Conservation (phyloP, 768 basidiomycete genomes). For the Paxillus rubicundulus region DNA sequence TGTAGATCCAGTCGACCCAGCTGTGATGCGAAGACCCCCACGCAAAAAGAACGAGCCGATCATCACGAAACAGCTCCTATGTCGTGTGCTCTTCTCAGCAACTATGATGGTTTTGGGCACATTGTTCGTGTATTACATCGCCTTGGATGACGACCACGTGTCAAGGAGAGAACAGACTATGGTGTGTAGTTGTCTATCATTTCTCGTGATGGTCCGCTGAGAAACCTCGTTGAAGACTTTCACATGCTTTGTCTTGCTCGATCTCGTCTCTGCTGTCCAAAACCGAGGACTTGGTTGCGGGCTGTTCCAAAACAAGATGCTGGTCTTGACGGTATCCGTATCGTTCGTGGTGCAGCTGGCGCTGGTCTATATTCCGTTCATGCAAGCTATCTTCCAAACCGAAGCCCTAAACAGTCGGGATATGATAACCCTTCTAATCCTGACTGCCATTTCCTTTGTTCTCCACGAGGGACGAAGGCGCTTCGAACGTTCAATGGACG, state of each 20-base stretch:
- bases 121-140: constrained; percentile 81
- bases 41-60: constrained; percentile 89
- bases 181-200: constrained; percentile 48
- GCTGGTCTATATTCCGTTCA: constrained; percentile 85
- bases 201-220: not conserved
- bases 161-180: constrained; percentile 92
- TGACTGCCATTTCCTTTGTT: constrained; percentile 62
- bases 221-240: constrained; percentile 67
- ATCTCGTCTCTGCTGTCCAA: constrained; percentile 92
- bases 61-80: constrained; percentile 69
- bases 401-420: constrained; percentile 71
- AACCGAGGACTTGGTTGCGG: constrained; percentile 89
- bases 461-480: constrained; percentile 78
- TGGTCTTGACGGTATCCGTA: constrained; percentile 81
- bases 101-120: constrained; percentile 89
- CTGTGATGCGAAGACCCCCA: constrained; percentile 92
- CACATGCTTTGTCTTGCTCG: constrained; percentile 94
- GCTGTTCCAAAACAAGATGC: constrained; percentile 83
- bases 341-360: constrained; percentile 84
- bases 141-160: constrained; percentile 79
- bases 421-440: constrained; percentile 61
- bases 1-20: constrained; percentile 92
- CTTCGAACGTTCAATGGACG: constrained; percentile 67
- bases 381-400: constrained; percentile 94
- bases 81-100: constrained; percentile 89